Evolutionary conservation across 495 filamentous ascomycete species (phyloP), one percentile per base, ranked within the genome.

Genomic region (Daldinia loculata): DNA sequence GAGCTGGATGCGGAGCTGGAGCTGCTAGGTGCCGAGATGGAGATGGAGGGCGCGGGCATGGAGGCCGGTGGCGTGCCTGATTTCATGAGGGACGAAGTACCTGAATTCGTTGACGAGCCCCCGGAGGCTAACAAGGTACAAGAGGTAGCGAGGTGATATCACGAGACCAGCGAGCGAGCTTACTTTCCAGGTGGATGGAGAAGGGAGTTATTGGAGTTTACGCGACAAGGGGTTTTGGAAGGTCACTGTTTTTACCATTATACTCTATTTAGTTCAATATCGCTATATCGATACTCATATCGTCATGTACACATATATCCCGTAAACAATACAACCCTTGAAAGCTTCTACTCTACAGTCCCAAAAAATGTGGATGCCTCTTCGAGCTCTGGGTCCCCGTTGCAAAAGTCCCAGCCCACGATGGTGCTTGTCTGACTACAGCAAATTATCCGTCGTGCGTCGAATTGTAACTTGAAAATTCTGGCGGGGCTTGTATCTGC

Each of bases 381-480:
- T 60, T 93, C 88, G 51, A 99, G 89, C 67, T 94, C 89, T 72
- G 87, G 81, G 59, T 99, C 95, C n/a, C 87, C 91, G 71, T 91
- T 91, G 56, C 93, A 95, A 84, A 97, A 99, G 81, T 99, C 95
- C 95, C 95, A 99, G 4, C 94, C 95, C 3, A 98, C 93, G 67
- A 99, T 98, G 56, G 90, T 89, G 32, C 89, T 91, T 63, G 95
- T 91, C 74, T 97, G 93, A 53, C 90, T 93, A 71, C 95, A 97
- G 80, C 94, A 97, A 60, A 99, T 92, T 77, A 99, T 97, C 76
- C 94, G 90, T 51, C 95, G 86, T 0, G 94, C 90, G 75, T 99
- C 95, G 73, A 98, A 99, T 81, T 99, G 96, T 27, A 98, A 84
- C 80, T 99, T 99, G 82, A 98, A 99, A n/a, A 99, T 92, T 29